phyloP scores from a whole-genome alignment of 257 asterid species.

The Capsicum rhomboideum region DNA sequence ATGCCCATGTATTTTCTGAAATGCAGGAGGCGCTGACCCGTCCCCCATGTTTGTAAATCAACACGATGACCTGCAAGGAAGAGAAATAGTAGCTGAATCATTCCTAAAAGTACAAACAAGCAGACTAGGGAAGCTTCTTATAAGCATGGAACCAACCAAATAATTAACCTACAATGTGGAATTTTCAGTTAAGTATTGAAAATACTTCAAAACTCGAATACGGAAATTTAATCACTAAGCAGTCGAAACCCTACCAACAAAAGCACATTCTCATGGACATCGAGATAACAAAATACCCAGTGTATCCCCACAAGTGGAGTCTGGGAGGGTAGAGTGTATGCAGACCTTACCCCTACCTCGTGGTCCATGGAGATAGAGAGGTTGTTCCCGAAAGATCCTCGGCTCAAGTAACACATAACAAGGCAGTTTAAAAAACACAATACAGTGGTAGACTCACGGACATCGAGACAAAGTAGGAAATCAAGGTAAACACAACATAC shows the following conservation, averaged over 20 bases:
- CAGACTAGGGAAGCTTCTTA: neutral
- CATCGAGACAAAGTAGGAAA: neutral
- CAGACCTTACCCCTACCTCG: too few species aligned
- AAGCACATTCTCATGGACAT: neutral
- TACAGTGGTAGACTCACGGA: neutral
- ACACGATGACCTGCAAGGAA: slow-evolving; percentile 18
- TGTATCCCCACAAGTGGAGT: too few species aligned
- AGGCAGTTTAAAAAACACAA: too few species aligned
- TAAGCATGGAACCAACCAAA: neutral
- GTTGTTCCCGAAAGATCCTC: too few species aligned
- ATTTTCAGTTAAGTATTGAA: neutral
- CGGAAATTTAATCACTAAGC: neutral
- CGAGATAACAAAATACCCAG: too few species aligned
- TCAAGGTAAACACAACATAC: neutral
- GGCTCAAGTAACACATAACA: too few species aligned
- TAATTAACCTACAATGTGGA: neutral
- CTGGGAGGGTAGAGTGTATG: too few species aligned
- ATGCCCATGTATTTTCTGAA: slow-evolving; percentile 35
- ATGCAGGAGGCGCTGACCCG: slow-evolving; percentile 16
- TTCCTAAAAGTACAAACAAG: neutral
- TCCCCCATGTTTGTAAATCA: slow-evolving; percentile 40
- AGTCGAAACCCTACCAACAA: neutral
- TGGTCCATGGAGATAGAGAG: too few species aligned
- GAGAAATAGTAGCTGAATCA: neutral
- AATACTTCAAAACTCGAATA: neutral